Percentiles rank a stretch among this genome's conserved stretches.
phyloP scores from a whole-genome alignment of 148 eudicot species.

The Spergularia marina region DNA sequence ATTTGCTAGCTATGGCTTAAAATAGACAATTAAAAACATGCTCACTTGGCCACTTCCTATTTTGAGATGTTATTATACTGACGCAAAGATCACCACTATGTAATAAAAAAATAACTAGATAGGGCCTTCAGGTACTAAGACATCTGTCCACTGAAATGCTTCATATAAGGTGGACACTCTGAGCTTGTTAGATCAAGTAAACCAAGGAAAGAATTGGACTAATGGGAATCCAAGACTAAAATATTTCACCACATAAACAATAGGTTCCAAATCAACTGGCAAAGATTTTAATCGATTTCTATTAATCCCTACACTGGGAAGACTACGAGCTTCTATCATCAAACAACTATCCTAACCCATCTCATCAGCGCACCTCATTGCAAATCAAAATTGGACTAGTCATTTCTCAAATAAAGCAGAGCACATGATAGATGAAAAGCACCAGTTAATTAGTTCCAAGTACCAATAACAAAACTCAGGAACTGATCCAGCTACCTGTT shows the following conservation, averaged over 20 bases:
- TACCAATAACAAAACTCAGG: neutral
- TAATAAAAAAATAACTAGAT: too few relatives aligned
- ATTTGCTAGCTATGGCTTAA: neutral
- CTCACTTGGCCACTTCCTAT: neutral
- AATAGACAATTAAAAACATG: neutral
- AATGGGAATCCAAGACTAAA: neutral
- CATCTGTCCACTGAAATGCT: neutral
- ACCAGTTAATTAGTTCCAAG: neutral
- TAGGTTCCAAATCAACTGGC: neutral
- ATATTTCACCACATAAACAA: neutral
- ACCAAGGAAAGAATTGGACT: neutral
- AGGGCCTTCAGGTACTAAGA: too few relatives aligned
- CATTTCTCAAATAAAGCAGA: neutral
- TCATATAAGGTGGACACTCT: neutral
- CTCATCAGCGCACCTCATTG: neutral
- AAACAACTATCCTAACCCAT: neutral
- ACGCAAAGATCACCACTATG: neutral
- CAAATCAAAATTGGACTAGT: neutral
- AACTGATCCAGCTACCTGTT: conserved; percentile 57
- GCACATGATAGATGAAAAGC: neutral
- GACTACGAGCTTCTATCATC: neutral
- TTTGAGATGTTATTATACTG: neutral
- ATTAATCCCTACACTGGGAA: neutral
- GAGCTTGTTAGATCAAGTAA: neutral
- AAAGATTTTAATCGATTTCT: neutral